Evolutionary conservation across 805 yeast species (phyloP), one percentile per base, ranked within the genome.

Genomic region (Starmerella gropengiesseri): DNA sequence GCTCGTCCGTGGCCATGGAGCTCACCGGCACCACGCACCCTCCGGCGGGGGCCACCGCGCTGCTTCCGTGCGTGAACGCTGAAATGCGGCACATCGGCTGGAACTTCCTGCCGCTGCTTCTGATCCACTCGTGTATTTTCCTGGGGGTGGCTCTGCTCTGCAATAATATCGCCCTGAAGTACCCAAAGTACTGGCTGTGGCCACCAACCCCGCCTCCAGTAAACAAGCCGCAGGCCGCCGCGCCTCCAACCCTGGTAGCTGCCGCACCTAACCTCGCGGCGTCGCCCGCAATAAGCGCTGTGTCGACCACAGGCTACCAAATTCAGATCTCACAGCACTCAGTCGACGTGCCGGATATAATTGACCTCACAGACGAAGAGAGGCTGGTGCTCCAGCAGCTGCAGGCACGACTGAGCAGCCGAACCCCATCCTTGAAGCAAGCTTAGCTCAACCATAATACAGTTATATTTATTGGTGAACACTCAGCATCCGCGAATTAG

Each of bases 31-130:
- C 77, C 45, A 71, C 75, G 1, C 84, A 78, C 55, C 85, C 85
- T 0, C 85, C 85, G 0, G 77, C 78, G 1, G 85, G 85, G 2
- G 83, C 84, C 1, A 69, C 78, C 8, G 82, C 84, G 0, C 54
- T 78, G 28, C 58, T 78, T 7, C 81, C 83, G 0, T 59, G 68
- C 1, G 53, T 71, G 0, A 78, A 75, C 40, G 69, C 55, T 1
- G 49, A 53, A 7, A 61, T 76, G 3, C 56, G 73, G 11, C 49
- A 39, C 3, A 63, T 77, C 69, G 71, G 82, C 37, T 78, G 84
- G 85, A 74, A 78, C 74, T 77, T 70, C 51, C 52, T 78, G 22
- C 78, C 80, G 0, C 67, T 62, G 0, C 78, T 76, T 41, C 41
- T 78, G 3, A 62, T 76, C 1, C 65, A 73, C 3, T 63, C 71